Evolutionary conservation across 1,139 yeast species (phyloP).

Genomic region (Protomyces inouyei): DNA sequence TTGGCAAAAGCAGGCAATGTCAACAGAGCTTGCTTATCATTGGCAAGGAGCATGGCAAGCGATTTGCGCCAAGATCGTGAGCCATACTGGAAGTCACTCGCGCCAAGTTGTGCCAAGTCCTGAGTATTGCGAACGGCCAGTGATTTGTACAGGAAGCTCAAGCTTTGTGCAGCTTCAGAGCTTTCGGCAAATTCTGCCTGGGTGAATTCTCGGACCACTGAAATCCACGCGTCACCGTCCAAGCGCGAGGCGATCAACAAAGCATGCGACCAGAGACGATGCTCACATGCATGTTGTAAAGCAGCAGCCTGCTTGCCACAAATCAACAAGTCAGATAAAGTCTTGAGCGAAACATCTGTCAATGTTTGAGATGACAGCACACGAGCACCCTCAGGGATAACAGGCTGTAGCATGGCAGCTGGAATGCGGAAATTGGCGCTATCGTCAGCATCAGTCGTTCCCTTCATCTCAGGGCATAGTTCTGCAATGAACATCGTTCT

Average conservation of each 20-base stretch:
- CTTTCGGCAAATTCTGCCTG: conserved; percentile 42
- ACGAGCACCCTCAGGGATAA: background rate
- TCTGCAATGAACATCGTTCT: background rate
- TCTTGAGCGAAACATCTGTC: conserved; percentile 7
- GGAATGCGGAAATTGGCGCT: conserved; percentile 8
- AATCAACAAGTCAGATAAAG: conserved; percentile 35
- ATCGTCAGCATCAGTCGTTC: background rate
- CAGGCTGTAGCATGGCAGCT: background rate
- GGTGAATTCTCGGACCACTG: conserved; percentile 52
- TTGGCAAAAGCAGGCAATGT: background rate
- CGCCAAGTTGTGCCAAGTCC: conserved; percentile 37
- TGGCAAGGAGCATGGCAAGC: conserved; percentile 12
- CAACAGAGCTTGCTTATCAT: background rate
- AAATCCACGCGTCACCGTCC: conserved; percentile 59
- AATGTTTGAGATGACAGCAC: background rate
- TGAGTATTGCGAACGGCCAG: conserved; percentile 59
- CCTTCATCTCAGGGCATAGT: conserved; percentile 3
- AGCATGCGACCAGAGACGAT: conserved; percentile 75
- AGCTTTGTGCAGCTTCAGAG: conserved; percentile 44
- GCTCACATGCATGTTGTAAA: conserved; percentile 54
- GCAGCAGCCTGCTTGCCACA: conserved; percentile 69
- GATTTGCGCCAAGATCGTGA: conserved; percentile 12
- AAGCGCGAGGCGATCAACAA: conserved; percentile 62
- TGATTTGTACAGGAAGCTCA: conserved; percentile 61
- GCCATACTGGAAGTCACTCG: background rate